Evolutionary conservation across 768 basidiomycete species (phyloP).

Genomic region (Macrolepiota dolichaula): DNA sequence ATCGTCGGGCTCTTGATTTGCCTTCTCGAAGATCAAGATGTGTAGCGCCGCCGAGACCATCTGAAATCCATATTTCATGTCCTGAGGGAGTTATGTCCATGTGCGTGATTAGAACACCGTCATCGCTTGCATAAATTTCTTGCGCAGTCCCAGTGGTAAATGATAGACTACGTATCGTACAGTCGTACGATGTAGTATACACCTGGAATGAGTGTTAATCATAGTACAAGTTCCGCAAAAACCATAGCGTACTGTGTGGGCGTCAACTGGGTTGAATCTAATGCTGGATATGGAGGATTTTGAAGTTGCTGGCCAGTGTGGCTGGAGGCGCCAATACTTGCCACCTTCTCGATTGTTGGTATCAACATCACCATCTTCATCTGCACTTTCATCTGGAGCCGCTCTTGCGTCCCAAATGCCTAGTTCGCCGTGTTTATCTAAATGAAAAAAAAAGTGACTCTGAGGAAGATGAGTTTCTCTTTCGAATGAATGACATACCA

Average conservation of each 20-base stretch:
- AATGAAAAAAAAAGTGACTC: neutral
- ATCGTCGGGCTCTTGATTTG: conserved; percentile 52
- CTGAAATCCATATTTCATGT: conserved; percentile 84
- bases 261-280: conserved; percentile 72
- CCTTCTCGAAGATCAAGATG: conserved; percentile 74
- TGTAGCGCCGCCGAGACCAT: conserved; percentile 65
- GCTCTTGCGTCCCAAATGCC: conserved; percentile 88
- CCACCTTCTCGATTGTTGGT: conserved; percentile 55
- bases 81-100: conserved; percentile 68
- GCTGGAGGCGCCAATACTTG: conserved; percentile 75
- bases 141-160: conserved; percentile 70
- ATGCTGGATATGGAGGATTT: conserved; percentile 78
- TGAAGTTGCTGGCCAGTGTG: conserved; percentile 80
- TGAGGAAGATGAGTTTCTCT: neutral
- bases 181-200: conserved; percentile 81
- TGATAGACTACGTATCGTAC: conserved; percentile 68
- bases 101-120: conserved; percentile 56
- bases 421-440: conserved; percentile 80
- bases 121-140: conserved; percentile 64
- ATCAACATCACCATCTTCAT: conserved; percentile 57
- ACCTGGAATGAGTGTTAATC: conserved; percentile 39
- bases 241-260: conserved; percentile 55
- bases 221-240: neutral
- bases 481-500: conserved; percentile 35
- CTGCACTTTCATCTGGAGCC: conserved; percentile 55